Base-by-base conservation (phyloP, 2,329 filamentous ascomycete genomes). In the Pseudogymnoascus sp. region DNA sequence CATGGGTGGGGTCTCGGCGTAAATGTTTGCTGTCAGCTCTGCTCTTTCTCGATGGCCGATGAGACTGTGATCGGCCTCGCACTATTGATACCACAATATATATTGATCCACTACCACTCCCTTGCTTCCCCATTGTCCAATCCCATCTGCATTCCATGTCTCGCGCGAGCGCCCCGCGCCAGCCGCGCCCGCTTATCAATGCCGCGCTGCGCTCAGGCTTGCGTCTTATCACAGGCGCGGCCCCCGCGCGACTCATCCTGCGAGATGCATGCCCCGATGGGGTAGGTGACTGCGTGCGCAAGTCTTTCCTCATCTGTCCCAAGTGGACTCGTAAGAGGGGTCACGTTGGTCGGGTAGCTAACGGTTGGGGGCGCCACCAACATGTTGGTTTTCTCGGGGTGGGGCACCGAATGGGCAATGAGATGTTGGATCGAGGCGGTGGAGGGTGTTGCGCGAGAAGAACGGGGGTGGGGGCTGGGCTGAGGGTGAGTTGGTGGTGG, bases 301-400 rank as follows among this genome's bases (percentile, higher is more conserved):
- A 33, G 50, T 56, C 50, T 56, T 56, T 21, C 50, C 50, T 21
- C 50, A 56, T 56, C 29, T 56, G 50, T 33, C 29, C 7, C 17
- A 56, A 31, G 50, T 56, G 11, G 26, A 33, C 50, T 56, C 26
- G n/a, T 19, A 56, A 33, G 29, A 56, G 10, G 29, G 17, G 50
- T 56, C 50, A 56, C 29, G 50, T 9, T 56, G 50, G 50, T 33
- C 50, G 29, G 29, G 17, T 56, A 56, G 29, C 29, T 33, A 56
- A 56, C 29, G 50, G 50, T 4, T 21, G 29, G 15, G 29, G 10
- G 11, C 50, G 50, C 29, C 50, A 56, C 50, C 29, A 56, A 56
- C 50, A 56, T 56, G 50, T 56, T 56, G 50, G 50, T 33, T 33
- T 56, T 56, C 46, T 56, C 46, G 26, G 46, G 29, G 46, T 19